phyloP scores from a whole-genome alignment of 768 basidiomycete species.

The Favolaschia claudopus region DNA sequence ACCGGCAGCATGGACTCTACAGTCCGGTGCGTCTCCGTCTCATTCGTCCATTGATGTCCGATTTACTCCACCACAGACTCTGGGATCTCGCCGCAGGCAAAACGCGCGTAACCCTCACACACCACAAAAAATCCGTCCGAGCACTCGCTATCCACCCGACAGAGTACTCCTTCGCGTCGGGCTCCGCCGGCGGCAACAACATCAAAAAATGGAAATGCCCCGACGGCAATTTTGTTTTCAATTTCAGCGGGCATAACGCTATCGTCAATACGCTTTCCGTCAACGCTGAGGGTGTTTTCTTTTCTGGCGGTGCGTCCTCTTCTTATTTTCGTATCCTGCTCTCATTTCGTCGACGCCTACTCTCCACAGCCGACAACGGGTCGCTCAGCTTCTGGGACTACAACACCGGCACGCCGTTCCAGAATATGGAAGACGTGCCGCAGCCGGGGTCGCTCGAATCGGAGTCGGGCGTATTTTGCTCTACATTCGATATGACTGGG shows the following conservation, averaged over 20 bases:
- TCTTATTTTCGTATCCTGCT: constrained; percentile 8
- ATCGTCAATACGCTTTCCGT: constrained; percentile 97
- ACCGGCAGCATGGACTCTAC: constrained; percentile 99
- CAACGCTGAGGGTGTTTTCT: constrained; percentile 95
- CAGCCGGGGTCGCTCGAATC: constrained; percentile 99
- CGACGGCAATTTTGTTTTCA: constrained; percentile 94
- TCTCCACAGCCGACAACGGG: constrained; percentile 84
- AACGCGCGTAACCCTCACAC: constrained; percentile 95
- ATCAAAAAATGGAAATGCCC: constrained; percentile 99
- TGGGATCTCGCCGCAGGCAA: constrained; percentile 99
- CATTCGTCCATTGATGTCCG: constrained; percentile 5
- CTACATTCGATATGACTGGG: constrained; percentile 95
- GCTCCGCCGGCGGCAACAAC: constrained; percentile 98
- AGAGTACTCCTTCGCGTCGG: constrained; percentile 95
- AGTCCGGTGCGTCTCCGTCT: constrained; percentile 64
- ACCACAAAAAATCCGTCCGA: constrained; percentile 98
- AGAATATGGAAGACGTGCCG: constrained; percentile 90
- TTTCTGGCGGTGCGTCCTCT: constrained; percentile 82
- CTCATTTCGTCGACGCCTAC: neutral
- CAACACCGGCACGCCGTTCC: constrained; percentile 92
- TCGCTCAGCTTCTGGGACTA: constrained; percentile 95
- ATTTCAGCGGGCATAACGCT: constrained; percentile 95
- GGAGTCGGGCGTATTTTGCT: constrained; percentile 96
- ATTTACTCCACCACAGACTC: constrained; percentile 53
- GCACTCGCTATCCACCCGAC: constrained; percentile 94